phyloP scores from a whole-genome alignment of 306 rosid species.

The Oxytropis ochrocephala region DNA sequence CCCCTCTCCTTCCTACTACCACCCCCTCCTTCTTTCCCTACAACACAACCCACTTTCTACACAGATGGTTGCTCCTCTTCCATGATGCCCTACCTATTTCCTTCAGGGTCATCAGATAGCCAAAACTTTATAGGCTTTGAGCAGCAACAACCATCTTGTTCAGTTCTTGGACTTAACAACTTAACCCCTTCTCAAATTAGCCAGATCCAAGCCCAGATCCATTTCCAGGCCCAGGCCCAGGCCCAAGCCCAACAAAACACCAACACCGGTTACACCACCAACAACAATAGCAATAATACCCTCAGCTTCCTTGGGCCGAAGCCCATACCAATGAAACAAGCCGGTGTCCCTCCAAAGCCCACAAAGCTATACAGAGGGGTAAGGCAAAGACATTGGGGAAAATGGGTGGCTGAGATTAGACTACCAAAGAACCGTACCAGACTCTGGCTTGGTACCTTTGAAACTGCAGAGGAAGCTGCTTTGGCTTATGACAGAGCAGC shows the following conservation, averaged over 20 bases:
- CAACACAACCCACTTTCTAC: conserved; percentile 33
- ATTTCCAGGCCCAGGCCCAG: conserved; percentile 24
- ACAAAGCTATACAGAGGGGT: conserved; percentile 93
- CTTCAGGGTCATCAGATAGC: conserved; percentile 36
- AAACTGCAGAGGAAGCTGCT: conserved; percentile 97
- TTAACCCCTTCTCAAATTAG: conserved; percentile 46
- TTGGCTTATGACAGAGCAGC: conserved; percentile 92
- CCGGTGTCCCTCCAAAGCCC: conserved; percentile 53
- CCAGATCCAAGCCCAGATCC: conserved; percentile 61
- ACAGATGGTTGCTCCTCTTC: conserved; percentile 33
- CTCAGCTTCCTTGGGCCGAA: conserved; percentile 49
- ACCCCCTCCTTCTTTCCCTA: conserved; percentile 27
- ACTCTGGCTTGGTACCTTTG: conserved; percentile 98
- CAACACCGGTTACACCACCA: too few species aligned
- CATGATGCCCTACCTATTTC: conserved; percentile 33
- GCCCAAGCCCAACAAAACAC: background rate
- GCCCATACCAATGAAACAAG: conserved; percentile 66
- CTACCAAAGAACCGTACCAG: conserved; percentile 89
- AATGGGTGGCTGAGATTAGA: conserved; percentile 97
- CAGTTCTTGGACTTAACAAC: conserved; percentile 45
- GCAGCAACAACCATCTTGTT: conserved; percentile 36
- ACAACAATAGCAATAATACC: background rate
- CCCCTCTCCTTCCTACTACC: background rate
- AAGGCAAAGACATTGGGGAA: conserved; percentile 97
- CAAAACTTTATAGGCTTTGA: conserved; percentile 39